Percentiles rank a stretch among this genome's conserved stretches.
These are phyloP conservation scores for Amphicarpaea edgeworthii DNA, from an alignment of 306 rosid species.

Conservation along the genomic window DNA sequence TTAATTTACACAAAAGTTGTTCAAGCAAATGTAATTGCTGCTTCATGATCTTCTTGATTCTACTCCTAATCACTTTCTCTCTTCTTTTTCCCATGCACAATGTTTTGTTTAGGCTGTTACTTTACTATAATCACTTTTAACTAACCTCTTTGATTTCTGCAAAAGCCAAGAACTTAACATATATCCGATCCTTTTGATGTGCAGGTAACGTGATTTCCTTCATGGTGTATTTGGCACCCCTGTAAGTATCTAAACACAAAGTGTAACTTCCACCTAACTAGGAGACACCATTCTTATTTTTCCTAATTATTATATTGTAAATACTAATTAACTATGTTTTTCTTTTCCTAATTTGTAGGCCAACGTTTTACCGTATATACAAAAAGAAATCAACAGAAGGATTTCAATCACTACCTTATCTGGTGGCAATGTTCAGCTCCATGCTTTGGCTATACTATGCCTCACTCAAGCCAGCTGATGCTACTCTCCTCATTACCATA, in stretches of 20 bases:
- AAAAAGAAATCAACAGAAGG: constrained; percentile 71
- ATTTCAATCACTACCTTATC: constrained; percentile 78
- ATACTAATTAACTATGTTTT: background rate
- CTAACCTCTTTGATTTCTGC: background rate
- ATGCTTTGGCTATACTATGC: constrained; percentile 86
- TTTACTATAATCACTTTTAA: background rate
- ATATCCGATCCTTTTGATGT: constrained; percentile 28
- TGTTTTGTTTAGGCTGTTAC: background rate
- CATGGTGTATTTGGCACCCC: constrained; percentile 82
- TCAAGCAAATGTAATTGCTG: background rate
- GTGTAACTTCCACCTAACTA: background rate
- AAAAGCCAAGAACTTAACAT: constrained; percentile 4
- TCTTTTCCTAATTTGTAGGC: constrained; percentile 49
- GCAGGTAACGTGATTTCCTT: constrained; percentile 76
- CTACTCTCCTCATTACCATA: constrained; percentile 69
- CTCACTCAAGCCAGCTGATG: constrained; percentile 48
- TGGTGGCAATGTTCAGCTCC: constrained; percentile 78
- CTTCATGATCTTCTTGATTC: background rate
- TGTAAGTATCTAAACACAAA: constrained; percentile 60
- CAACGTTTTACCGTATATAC: constrained; percentile 73
- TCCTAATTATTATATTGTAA: background rate
- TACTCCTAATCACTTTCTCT: background rate
- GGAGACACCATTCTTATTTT: background rate
- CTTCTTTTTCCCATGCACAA: background rate
- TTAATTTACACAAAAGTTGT: too few relatives aligned